Evolutionary conservation across 139 green algal species (phyloP).

Genomic region (Tetratostichococcus sp.): DNA sequence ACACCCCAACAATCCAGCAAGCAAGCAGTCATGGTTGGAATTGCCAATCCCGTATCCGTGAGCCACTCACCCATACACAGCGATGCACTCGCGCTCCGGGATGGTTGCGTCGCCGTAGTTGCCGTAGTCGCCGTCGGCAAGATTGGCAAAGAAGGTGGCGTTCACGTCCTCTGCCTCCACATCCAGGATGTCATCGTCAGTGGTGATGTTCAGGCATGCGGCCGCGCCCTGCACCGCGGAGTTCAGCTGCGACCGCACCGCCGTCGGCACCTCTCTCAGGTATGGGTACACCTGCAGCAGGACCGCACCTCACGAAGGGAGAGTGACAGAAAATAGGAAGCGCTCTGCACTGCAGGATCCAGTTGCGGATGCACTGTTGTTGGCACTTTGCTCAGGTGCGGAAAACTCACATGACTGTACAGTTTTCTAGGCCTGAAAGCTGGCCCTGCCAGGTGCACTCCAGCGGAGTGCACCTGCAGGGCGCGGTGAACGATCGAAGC

Average conservation of each 20-base stretch:
- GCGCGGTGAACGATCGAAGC: too few relatives aligned
- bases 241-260: neutral
- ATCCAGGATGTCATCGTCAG: slow-evolving; percentile 6
- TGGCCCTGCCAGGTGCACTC: too few relatives aligned
- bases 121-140: slow-evolving; percentile 12
- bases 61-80: slow-evolving; percentile 25
- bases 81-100: slow-evolving; percentile 14
- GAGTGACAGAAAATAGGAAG: too few relatives aligned
- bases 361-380: too few relatives aligned
- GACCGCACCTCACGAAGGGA: neutral
- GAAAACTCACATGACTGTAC: too few relatives aligned
- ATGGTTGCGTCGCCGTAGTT: slow-evolving; percentile 6
- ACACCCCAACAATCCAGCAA: too few relatives aligned
- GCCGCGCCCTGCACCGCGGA: neutral
- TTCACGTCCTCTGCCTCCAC: slow-evolving; percentile 17
- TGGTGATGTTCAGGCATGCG: slow-evolving; percentile 12
- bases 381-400: too few relatives aligned
- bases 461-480: too few relatives aligned
- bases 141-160: neutral
- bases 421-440: too few relatives aligned
- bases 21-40: too few relatives aligned
- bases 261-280: neutral
- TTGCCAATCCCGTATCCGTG: too few relatives aligned
- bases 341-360: too few relatives aligned
- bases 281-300: neutral